Evolutionary conservation across 306 rosid genomes (phyloP), one percentile per base, ranked within the genome.

Genomic region (Lathyrus sativus): DNA sequence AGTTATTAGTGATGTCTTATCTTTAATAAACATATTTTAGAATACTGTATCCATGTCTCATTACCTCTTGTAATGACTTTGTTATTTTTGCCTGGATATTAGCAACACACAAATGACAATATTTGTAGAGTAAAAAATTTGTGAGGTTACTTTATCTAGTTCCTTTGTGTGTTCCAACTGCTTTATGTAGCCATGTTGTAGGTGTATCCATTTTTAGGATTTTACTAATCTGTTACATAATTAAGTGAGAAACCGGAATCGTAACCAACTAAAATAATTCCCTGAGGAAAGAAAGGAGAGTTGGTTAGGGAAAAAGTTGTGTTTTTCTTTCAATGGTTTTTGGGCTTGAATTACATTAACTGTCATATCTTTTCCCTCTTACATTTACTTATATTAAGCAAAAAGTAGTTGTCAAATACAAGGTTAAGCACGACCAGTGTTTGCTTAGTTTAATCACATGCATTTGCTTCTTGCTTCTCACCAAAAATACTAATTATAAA

Each of bases 311-410:
- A 51, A 51, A 51, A 51, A 9, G 31, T 51, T 53, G 58, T 10
- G 7, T 53, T 53, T 53, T 53, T 13, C 58, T 22, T 53, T 53
- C 5, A 7, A 53, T 53, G 33, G 33, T 53, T 53, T 22, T 22
- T 19, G 31, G 58, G 58, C 58, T 53, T 53, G 58, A 31, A 53
- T 53, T 53, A 12, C 58, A 53, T 53, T 10, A 53, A 19, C 10
- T 22, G 24, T 49, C 14, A 22, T 53, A 53, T 19, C 31, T 22
- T 53, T 11, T 1, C 35, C 58, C 0, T 19, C 13, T 3, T 53
- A 22, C 7, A 11, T 53, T 53, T 22, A 53, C 14, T 53, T 4
- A 22, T 5, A 29, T 22, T 22, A 53, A 53, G 59, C 59, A 22
- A 53, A 53, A 53, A 53, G 33, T 11, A 53, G 59, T 53, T 53